A percentile compares a stretch with the other conserved stretches of the same genome.
phyloP scores from a whole-genome alignment of 2,329 filamentous ascomycete genomes.

The Calonectria crousiana region DNA sequence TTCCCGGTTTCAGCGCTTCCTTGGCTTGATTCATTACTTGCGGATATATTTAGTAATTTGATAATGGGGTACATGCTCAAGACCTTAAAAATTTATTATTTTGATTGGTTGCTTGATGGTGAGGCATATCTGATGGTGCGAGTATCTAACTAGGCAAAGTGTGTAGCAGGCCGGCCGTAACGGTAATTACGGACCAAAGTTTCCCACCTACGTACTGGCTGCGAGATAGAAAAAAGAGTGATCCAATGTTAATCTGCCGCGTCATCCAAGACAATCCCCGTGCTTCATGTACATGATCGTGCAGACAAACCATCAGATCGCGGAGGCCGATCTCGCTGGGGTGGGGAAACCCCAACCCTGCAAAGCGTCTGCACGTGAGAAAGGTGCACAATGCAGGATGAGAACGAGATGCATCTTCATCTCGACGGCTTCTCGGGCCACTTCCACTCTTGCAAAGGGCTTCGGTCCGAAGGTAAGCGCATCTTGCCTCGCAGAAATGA shows the following conservation, averaged over 20 bases:
- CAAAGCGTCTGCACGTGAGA: background rate
- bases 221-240: background rate
- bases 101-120: background rate
- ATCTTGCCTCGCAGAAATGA: background rate
- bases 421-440: background rate
- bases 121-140: background rate
- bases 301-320: background rate
- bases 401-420: background rate
- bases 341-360: background rate
- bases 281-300: background rate
- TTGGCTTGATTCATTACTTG: background rate
- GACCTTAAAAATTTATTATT: background rate
- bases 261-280: background rate
- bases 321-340: background rate
- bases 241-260: background rate
- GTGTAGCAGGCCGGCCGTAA: too few species aligned
- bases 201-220: background rate
- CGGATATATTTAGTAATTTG: background rate
- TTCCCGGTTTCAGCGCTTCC: background rate
- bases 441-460: background rate
- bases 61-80: background rate
- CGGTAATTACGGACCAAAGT: background rate
- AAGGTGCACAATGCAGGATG: background rate
- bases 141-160: background rate
- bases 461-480: slow-evolving; percentile 7